Base-by-base conservation (phyloP, 257 asterid species). In the Solanum chmielewskii region DNA sequence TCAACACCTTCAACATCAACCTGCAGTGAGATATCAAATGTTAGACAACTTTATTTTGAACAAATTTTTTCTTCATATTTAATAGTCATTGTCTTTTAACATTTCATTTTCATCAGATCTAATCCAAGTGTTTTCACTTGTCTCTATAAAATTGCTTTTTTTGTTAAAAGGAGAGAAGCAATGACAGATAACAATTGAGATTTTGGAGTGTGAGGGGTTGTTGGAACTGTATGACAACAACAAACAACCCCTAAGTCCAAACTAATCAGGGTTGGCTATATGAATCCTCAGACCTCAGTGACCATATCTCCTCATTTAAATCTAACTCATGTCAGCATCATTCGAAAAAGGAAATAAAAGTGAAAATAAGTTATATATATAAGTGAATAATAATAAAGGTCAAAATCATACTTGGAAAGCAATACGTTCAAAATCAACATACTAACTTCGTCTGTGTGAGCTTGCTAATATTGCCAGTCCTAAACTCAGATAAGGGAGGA, bases 1-100 rank as follows among this genome's bases (percentile, higher is more conserved):
- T 95, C 97, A 75, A 89, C 90, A 25, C 94, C 96, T 70, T 86
- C 90, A 27, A 90, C 93, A 92, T 92, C 94, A 88, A 96, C 96
- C 99, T 96, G 94, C 81, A 75, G 16, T 47, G 13, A 25, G 39
- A 80, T 47, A 27, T 47, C 11, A 18, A 10, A 20, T 15, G 27
- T 77, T 77, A 45, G 41, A 45, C 25, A 80, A 27, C 84, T 47
- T 25, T 25, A 44, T 77, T 42, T 76, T n/a, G 62, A 15, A 44
- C 62, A 41, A 13, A 2, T 13, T 6, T 76, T 20, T 6, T 41
- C 25, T 21, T 77, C 84, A 15, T 44, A 25, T 15, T 44, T 27
- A 45, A 37, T n/a, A 14, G 0, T 9, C 83, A 42, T 42, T 44
- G 25, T 80, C 66, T 1, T 80, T 16, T 45, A 45, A 16, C 66